A percentile compares a stretch with the other conserved stretches of the same genome.
Evolutionary conservation across 78 protist species (phyloP).

Genomic region (Pigoraptor vietnamica): DNA sequence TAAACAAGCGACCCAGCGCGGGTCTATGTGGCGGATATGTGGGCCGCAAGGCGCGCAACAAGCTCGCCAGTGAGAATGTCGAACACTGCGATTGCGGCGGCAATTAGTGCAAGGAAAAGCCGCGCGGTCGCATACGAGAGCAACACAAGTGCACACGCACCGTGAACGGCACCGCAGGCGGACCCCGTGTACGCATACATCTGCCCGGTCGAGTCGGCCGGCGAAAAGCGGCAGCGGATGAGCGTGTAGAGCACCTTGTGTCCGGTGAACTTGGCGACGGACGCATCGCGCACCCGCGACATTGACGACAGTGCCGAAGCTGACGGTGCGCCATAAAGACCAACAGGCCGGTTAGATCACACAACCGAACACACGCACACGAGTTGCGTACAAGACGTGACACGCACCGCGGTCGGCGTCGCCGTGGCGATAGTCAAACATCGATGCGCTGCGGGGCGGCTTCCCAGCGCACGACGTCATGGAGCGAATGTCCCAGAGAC

Average conservation of each 20-base stretch:
- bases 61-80: neutral
- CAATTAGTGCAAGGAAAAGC: neutral
- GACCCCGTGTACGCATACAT: conserved; percentile 63
- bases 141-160: neutral
- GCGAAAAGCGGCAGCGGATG: conserved; percentile 67
- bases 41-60: neutral
- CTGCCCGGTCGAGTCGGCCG: conserved; percentile 60
- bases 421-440: neutral
- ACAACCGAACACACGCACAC: neutral
- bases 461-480: conserved; percentile 10
- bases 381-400: neutral
- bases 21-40: neutral
- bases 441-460: neutral
- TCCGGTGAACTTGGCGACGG: conserved; percentile 42
- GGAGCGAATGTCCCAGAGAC: conserved; percentile 69
- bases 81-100: neutral
- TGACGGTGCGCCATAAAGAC: neutral
- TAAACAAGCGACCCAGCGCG: too few species aligned
- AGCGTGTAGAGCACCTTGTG: conserved; percentile 56
- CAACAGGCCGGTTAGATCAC: neutral
- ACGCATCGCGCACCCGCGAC: neutral
- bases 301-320: neutral
- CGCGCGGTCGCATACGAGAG: too few species aligned
- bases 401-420: neutral
- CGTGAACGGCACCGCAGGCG: conserved; percentile 34